Evolutionary conservation across 2,329 filamentous ascomycete species (phyloP).

Genomic region (Sporothrix globosa): DNA sequence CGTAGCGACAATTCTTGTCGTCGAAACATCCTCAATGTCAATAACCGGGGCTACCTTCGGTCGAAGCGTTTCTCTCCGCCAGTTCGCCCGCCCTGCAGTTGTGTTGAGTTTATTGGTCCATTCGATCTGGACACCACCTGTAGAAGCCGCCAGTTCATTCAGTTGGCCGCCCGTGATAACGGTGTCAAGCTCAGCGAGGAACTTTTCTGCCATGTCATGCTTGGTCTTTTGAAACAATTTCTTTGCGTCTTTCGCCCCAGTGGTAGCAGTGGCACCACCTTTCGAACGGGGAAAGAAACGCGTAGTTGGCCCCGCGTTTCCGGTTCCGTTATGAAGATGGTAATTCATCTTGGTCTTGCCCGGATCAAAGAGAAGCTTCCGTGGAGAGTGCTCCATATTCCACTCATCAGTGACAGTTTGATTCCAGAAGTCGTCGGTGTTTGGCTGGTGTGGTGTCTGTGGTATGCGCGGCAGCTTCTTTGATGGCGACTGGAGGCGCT

Average conservation of each 20-base stretch:
- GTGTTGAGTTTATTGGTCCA: slow-evolving; percentile 81
- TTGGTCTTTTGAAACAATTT: slow-evolving; percentile 67
- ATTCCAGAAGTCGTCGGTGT: slow-evolving; percentile 63
- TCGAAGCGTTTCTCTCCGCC: slow-evolving; percentile 63
- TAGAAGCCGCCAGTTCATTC: slow-evolving; percentile 58
- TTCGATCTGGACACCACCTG: slow-evolving; percentile 70
- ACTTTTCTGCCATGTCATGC: slow-evolving; percentile 63
- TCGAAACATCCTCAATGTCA: slow-evolving; percentile 9
- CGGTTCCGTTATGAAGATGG: not conserved
- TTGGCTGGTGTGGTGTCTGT: slow-evolving; percentile 56
- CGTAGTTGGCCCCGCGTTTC: not conserved
- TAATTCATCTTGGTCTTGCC: slow-evolving; percentile 29
- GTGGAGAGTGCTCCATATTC: slow-evolving; percentile 60
- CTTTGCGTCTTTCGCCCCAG: slow-evolving; percentile 49
- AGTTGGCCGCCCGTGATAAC: slow-evolving; percentile 66
- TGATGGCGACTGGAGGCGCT: slow-evolving; percentile 42
- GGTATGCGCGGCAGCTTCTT: slow-evolving; percentile 52
- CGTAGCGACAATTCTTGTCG: not conserved
- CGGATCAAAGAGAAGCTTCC: slow-evolving; percentile 41
- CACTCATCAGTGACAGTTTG: slow-evolving; percentile 63
- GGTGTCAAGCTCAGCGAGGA: slow-evolving; percentile 70
- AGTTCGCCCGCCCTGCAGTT: slow-evolving; percentile 75
- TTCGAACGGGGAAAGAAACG: slow-evolving; percentile 35
- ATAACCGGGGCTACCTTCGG: slow-evolving; percentile 34
- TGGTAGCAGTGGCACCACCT: slow-evolving; percentile 41